Evolutionary conservation across 169 alveolate genomes (phyloP), one percentile per base, ranked within the genome.

Genomic region (Plasmodium billcollinsi): DNA sequence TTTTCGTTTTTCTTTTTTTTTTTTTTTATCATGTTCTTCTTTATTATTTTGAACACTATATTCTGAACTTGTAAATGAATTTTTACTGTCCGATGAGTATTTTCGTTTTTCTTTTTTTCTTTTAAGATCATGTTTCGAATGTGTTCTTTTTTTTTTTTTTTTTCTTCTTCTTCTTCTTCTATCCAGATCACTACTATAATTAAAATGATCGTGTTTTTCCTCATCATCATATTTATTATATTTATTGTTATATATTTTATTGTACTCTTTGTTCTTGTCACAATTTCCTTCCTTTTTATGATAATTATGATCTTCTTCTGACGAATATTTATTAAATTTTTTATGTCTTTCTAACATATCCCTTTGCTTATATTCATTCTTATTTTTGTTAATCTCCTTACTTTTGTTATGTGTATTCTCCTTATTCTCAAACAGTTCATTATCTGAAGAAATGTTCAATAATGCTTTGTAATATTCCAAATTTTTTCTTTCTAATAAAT

Each of bases 401-500:
- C 66, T 73, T 54, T 74, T 7, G 52, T 24, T 33, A 49, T 15
- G 11, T 20, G 33, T 65, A 26, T 67, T 52, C 2, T 33, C 24
- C 26, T 50, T 18, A 49, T 85, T 85, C 21, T 47, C 59, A 47
- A 61, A 58, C 5, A 59, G 20, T 72, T 85, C 92, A 71, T 71
- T 56, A 18, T 39, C 59, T 11, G 90, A 80, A 15, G 90, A 43
- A 21, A 80, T 47, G 49, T 85, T 63, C 49, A 85, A 65, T 52
- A 85, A 70, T 29, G 59, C 92, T 47, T 85, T 70, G 50, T 85
- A 85, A 65, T 72, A 85, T 54, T 85, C 92, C 43, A 72, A 71
- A 61, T 70, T 72, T 9, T 45, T 73, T 63, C 62, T 72, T 54
- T 91, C 89, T 39, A 98, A 91, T n/a, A 75, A 58, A 18, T 95